Evolutionary conservation across 768 basidiomycete species (phyloP).

Genomic region (Russula compacta): DNA sequence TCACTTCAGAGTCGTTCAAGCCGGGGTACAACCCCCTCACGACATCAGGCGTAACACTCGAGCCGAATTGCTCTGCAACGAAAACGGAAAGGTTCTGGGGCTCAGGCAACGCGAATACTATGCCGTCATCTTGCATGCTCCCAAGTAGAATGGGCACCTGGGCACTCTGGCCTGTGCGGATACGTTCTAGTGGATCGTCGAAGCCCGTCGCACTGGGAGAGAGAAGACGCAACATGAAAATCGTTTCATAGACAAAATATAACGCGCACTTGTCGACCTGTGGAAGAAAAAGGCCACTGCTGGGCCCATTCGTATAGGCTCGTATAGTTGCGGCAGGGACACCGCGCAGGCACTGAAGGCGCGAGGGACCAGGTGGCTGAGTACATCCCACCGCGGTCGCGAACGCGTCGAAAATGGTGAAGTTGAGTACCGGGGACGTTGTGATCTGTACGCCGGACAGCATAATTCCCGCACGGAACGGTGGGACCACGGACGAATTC

Average conservation of each 20-base stretch:
- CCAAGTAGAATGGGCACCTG: slow-evolving; percentile 2
- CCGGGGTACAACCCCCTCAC: slow-evolving; percentile 1
- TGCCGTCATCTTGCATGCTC: slow-evolving; percentile 3
- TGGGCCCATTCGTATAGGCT: slow-evolving; percentile 9
- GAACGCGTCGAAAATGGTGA: background rate
- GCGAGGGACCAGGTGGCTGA: slow-evolving; percentile 16
- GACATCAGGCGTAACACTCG: background rate
- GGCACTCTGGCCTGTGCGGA: background rate
- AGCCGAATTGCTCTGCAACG: background rate
- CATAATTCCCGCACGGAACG: slow-evolving; percentile 9
- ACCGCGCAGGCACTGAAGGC: slow-evolving; percentile 21
- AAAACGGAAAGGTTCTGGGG: background rate
- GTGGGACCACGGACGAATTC: background rate
- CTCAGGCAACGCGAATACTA: background rate
- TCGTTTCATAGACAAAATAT: background rate
- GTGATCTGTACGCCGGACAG: background rate
- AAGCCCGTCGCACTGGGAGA: background rate
- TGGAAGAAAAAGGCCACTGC: background rate
- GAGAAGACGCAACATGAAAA: background rate
- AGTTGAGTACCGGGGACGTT: background rate
- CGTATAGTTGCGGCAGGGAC: slow-evolving; percentile 20
- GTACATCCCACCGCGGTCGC: slow-evolving; percentile 16
- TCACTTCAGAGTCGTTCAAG: background rate
- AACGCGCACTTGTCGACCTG: slow-evolving; percentile 6
- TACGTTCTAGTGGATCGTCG: background rate